Evolutionary conservation across 129 eudicot genomes (phyloP).

Genomic region (Helianthus annuus): HanXRQr2.0-SUNRISE NC_035448.2:22032089-22032588

Average conservation of each 20-base stretch:
- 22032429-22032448: constrained; percentile 65
- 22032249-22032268: constrained; percentile 86
- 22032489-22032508: constrained; percentile 29
- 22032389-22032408: constrained; percentile 96
- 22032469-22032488: constrained; percentile 45
- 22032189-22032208: too few species aligned
- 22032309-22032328: constrained; percentile 71
- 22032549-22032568: constrained; percentile 27
- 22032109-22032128: too few species aligned
- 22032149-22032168: too few species aligned
- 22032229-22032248: constrained; percentile 94
- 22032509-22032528: constrained; percentile 10
- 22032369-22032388: constrained; percentile 29
- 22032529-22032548: constrained; percentile 25
- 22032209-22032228: constrained; percentile 52
- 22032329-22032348: constrained; percentile 4
- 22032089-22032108: too few species aligned
- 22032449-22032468: constrained; percentile 59
- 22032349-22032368: constrained; percentile 12
- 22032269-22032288: constrained; percentile 81
- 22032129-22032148: too few species aligned
- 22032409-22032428: constrained; percentile 97
- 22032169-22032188: too few species aligned
- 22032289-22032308: constrained; percentile 75
- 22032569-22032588: constrained; percentile 32